Evolutionary conservation across 208 protist genomes (phyloP).

Genomic region (Trypanosoma boissoni): DNA sequence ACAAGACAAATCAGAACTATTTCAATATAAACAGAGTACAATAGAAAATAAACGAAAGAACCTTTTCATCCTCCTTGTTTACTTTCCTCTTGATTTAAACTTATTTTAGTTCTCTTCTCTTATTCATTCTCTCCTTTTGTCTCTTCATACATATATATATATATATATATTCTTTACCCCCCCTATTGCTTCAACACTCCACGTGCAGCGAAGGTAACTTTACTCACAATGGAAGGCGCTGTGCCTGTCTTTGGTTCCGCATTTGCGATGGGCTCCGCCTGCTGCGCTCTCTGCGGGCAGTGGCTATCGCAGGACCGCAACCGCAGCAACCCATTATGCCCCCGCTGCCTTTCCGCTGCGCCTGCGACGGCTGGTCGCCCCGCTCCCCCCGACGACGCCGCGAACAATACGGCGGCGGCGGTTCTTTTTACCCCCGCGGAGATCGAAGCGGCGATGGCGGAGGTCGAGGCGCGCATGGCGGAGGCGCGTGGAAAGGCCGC

Average conservation of each 20-base stretch:
- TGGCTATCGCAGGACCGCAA: constrained; percentile 39
- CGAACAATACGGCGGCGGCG: constrained; percentile 30
- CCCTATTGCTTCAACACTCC: constrained; percentile 9
- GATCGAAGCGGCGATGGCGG: constrained; percentile 26
- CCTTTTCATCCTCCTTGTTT: background rate
- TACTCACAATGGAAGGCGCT: background rate
- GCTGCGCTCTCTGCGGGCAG: constrained; percentile 67
- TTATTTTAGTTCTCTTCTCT: background rate
- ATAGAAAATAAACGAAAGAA: background rate
- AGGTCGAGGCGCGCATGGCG: constrained; percentile 22
- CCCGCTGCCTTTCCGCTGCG: constrained; percentile 22
- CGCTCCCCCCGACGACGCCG: constrained; percentile 14
- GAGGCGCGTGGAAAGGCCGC: background rate
- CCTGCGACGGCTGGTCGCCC: constrained; percentile 22
- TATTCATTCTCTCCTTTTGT: background rate
- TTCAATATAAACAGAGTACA: background rate
- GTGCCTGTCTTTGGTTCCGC: constrained; percentile 25
- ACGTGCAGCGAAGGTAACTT: background rate
- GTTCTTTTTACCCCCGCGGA: constrained; percentile 52
- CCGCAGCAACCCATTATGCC: constrained; percentile 3
- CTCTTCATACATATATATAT: constrained; percentile 3
- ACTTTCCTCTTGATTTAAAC: background rate
- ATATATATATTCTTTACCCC: constrained; percentile 9
- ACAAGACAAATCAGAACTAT: too few relatives aligned
- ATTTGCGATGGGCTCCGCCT: constrained; percentile 57